Evolutionary conservation across 2,329 filamentous ascomycete species (phyloP).

Genomic region (Sporothrix luriei): DNA sequence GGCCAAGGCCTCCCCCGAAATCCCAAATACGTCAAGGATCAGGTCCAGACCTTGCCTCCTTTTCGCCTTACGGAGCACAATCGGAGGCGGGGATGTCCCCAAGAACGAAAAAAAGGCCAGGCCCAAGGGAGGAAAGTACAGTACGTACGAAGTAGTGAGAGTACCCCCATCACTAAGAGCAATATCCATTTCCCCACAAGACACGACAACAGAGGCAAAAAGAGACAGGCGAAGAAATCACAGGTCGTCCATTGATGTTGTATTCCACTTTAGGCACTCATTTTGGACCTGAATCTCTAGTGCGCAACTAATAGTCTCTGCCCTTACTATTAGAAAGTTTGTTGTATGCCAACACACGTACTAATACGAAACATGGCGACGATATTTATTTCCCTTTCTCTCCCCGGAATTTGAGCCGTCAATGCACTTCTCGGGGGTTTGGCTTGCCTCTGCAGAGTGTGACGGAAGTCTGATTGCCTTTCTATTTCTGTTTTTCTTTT

Average conservation of each 20-base stretch:
- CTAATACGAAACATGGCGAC: not conserved
- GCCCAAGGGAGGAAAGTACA: too few relatives aligned
- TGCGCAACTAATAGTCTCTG: slow-evolving; percentile 1
- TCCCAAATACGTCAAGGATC: too few relatives aligned
- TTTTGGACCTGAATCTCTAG: not conserved
- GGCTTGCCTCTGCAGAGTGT: not conserved
- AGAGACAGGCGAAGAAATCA: not conserved
- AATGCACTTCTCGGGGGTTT: slow-evolving; percentile 12
- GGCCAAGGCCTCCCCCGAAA: too few relatives aligned
- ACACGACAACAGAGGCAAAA: not conserved
- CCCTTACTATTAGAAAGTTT: not conserved
- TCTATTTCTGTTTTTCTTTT: not conserved
- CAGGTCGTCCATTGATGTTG: not conserved
- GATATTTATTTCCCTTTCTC: not conserved
- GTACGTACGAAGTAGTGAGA: too few relatives aligned
- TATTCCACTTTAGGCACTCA: not conserved
- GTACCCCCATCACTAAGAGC: too few relatives aligned
- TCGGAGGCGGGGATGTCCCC: not conserved
- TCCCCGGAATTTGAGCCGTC: not conserved
- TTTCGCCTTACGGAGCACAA: slow-evolving; percentile 13
- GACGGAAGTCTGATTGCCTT: not conserved
- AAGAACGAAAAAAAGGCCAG: not conserved
- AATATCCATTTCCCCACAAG: slow-evolving; percentile 14
- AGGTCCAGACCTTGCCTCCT: not conserved
- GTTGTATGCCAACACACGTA: not conserved